These are phyloP conservation scores for Trichoderma cornu-damae DNA, from an alignment of 2,329 filamentous ascomycete species.

Conservation along the genomic window DNA sequence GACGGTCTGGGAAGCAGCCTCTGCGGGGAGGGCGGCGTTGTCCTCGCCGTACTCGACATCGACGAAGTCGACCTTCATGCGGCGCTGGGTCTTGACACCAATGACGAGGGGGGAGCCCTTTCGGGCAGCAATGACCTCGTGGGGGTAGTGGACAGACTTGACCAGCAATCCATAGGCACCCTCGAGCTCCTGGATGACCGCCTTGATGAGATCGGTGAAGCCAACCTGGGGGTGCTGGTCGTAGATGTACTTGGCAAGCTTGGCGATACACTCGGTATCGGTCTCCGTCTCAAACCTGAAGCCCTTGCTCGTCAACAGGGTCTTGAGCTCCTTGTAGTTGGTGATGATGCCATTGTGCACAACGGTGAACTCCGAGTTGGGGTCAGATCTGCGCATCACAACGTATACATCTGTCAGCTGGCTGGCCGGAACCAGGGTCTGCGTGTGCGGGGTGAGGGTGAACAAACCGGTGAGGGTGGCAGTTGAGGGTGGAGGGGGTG, in stretches of 20 bases:
- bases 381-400: conserved; percentile 66
- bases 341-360: conserved; percentile 99
- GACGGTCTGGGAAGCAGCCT: conserved; percentile 92
- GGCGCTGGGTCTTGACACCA: conserved; percentile 92
- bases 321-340: conserved; percentile 99
- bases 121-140: conserved; percentile 94
- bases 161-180: conserved; percentile 95
- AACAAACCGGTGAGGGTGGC: conserved; percentile 90
- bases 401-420: conserved; percentile 15
- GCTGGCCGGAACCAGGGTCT: neutral
- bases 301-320: conserved; percentile 85
- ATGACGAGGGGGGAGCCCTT: conserved; percentile 98
- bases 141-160: conserved; percentile 97
- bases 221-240: conserved; percentile 90
- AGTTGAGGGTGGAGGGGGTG: conserved; percentile 87
- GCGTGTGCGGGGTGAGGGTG: neutral
- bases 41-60: conserved; percentile 97
- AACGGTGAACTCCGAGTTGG: conserved; percentile 91
- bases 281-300: conserved; percentile 99
- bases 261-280: conserved; percentile 98
- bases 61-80: conserved; percentile 99
- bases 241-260: conserved; percentile 97
- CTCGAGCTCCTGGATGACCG: conserved; percentile 96
- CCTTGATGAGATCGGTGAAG: conserved; percentile 95
- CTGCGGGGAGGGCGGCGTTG: conserved; percentile 74